Evolutionary conservation across 129 eudicot genomes (phyloP).

Genomic region (Rutidosis leptorrhynchoides): DNA sequence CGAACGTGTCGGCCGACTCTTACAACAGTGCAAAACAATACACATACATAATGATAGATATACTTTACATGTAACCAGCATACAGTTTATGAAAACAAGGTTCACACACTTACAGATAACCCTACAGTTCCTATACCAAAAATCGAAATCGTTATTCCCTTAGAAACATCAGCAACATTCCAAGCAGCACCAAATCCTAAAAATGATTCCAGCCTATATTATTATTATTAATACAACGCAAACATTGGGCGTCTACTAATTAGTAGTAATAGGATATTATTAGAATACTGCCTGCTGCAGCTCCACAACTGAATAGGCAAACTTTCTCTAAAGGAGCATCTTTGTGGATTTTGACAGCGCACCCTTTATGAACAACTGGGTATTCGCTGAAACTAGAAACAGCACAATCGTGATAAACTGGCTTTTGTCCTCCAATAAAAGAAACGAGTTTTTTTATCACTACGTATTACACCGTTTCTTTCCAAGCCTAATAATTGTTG

Average conservation of each 20-base stretch:
- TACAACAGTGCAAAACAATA: too few relatives aligned
- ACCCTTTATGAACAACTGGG: conserved; percentile 92
- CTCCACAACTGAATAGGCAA: conserved; percentile 97
- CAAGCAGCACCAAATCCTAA: conserved; percentile 96
- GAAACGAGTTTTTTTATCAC: conserved; percentile 89
- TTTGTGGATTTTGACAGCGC: conserved; percentile 76
- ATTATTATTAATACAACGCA: background rate
- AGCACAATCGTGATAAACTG: conserved; percentile 89
- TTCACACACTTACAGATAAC: conserved; percentile 63
- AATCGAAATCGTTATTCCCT: conserved; percentile 73
- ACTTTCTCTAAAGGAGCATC: conserved; percentile 81
- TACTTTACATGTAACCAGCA: background rate
- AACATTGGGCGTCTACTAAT: background rate
- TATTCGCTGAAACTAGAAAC: conserved; percentile 97
- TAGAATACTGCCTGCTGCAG: conserved; percentile 67
- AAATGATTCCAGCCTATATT: background rate
- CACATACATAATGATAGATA: background rate
- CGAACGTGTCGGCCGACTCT: too few relatives aligned
- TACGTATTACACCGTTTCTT: conserved; percentile 89
- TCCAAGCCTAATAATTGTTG: conserved; percentile 85
- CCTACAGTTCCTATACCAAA: conserved; percentile 99
- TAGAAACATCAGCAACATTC: conserved; percentile 80
- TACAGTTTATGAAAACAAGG: background rate
- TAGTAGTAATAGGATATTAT: too few relatives aligned
- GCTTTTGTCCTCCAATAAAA: conserved; percentile 64